phyloP scores from a whole-genome alignment of 2,329 filamentous ascomycete genomes.

The Neonectria sp. region DNA sequence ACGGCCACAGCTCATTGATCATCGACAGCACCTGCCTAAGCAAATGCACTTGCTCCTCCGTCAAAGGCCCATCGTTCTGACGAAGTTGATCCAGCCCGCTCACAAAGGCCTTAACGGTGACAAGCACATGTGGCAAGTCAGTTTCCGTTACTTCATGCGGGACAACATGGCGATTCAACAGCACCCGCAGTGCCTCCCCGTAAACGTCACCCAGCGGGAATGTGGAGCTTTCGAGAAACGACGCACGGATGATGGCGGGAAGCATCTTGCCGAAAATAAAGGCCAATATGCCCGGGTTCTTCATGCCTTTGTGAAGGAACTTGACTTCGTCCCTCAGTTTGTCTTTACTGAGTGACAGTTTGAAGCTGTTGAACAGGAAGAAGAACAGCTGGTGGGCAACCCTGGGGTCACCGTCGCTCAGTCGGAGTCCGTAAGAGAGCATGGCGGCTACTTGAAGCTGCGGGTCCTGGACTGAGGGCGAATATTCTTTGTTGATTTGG shows the following conservation, averaged over 20 bases:
- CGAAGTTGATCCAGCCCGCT: constrained; percentile 47
- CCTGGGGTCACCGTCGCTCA: constrained; percentile 66
- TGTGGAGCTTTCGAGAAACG: constrained; percentile 51
- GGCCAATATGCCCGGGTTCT: constrained; percentile 57
- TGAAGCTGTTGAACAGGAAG: constrained; percentile 71
- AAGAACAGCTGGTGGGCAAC: constrained; percentile 68
- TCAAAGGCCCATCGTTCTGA: constrained; percentile 37
- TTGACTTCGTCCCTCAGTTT: constrained; percentile 62
- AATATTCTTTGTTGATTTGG: constrained; percentile 69
- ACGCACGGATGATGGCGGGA: constrained; percentile 64
- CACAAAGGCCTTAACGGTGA: constrained; percentile 51
- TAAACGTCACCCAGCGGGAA: constrained; percentile 69
- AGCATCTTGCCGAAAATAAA: constrained; percentile 69
- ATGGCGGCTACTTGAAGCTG: constrained; percentile 70
- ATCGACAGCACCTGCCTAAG: constrained; percentile 48
- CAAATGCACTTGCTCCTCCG: constrained; percentile 46
- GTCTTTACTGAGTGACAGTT: constrained; percentile 66
- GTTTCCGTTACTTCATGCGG: constrained; percentile 56
- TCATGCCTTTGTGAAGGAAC: constrained; percentile 66
- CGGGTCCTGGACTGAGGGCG: constrained; percentile 69
- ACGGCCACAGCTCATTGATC: constrained; percentile 51
- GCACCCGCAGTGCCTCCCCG: constrained; percentile 57
- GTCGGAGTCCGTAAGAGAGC: constrained; percentile 68
- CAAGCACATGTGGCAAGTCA: constrained; percentile 51
- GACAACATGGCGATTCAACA: constrained; percentile 53